phyloP scores from a whole-genome alignment of 139 green algal species.

The Desmodesmus armatus region DNA sequence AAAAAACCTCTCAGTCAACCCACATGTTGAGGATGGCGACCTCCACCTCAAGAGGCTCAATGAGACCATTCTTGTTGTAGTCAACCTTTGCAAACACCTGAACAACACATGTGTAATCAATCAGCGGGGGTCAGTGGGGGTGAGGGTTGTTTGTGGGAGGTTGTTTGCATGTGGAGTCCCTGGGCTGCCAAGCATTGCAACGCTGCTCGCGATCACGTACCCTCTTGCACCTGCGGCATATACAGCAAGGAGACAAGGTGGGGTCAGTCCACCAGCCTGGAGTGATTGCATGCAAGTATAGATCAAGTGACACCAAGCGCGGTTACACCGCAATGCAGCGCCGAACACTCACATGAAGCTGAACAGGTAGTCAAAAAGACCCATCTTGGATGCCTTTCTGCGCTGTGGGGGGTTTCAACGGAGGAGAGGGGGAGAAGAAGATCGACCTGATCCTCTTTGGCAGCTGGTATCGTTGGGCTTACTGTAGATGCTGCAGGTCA shows the following conservation, averaged over 20 bases:
- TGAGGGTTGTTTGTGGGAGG: background rate
- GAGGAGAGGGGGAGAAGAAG: no score
- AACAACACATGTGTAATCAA: no score
- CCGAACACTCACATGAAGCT: slow-evolving; percentile 38
- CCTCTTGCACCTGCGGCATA: slow-evolving; percentile 18
- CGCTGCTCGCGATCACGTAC: background rate
- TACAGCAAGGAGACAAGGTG: background rate
- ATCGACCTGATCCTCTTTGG: no score
- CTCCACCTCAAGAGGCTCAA: slow-evolving; percentile 49
- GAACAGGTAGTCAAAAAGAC: slow-evolving; percentile 44
- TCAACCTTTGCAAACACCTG: slow-evolving; percentile 49
- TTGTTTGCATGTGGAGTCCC: background rate
- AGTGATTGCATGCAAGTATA: background rate
- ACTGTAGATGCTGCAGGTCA: no score
- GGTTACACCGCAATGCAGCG: slow-evolving; percentile 3
- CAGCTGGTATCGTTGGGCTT: no score
- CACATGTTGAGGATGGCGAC: slow-evolving; percentile 41
- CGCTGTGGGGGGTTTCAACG: no score
- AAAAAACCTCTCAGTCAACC: no score
- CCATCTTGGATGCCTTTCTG: slow-evolving; percentile 5
- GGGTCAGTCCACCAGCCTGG: background rate
- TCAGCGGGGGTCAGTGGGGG: no score
- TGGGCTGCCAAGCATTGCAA: background rate
- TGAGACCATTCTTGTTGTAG: slow-evolving; percentile 48
- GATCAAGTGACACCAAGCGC: background rate